Percentiles rank a stretch among this genome's conserved stretches.
These are phyloP conservation scores for Sisymbrium irio DNA, from an alignment of 345 rosid genomes.

Conservation along the genomic window DNA sequence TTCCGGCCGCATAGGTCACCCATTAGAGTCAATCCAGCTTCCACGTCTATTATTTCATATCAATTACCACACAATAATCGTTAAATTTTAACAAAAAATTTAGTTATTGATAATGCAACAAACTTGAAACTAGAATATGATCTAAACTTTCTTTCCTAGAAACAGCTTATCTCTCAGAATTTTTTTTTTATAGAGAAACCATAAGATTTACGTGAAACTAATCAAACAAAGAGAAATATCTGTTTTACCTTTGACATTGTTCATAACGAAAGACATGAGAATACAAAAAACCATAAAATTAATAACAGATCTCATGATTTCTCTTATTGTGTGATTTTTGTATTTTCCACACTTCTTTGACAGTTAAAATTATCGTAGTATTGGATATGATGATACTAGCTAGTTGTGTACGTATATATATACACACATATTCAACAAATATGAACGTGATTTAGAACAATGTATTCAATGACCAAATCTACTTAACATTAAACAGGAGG, in stretches of 20 bases:
- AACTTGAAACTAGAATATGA: neutral
- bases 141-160: neutral
- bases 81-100: neutral
- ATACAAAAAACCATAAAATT: slow-evolving; percentile 19
- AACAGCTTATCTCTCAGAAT: too few relatives aligned
- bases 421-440: neutral
- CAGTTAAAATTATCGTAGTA: neutral
- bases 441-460: neutral
- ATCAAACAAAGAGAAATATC: neutral
- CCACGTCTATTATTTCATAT: too few relatives aligned
- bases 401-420: neutral
- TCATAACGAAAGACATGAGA: slow-evolving; percentile 8
- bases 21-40: neutral
- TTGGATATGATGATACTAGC: neutral
- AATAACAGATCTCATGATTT: slow-evolving; percentile 22
- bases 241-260: slow-evolving; percentile 22
- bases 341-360: neutral
- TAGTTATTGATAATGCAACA: neutral
- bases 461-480: slow-evolving; percentile 4
- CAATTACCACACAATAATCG: slow-evolving; percentile 4
- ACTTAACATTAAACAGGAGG: too few relatives aligned
- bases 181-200: too few relatives aligned
- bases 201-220: neutral
- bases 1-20: neutral
- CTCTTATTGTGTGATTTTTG: neutral